Base-by-base conservation (phyloP, 352 stramenopile species). In the Phytophthora lateralis region DNA sequence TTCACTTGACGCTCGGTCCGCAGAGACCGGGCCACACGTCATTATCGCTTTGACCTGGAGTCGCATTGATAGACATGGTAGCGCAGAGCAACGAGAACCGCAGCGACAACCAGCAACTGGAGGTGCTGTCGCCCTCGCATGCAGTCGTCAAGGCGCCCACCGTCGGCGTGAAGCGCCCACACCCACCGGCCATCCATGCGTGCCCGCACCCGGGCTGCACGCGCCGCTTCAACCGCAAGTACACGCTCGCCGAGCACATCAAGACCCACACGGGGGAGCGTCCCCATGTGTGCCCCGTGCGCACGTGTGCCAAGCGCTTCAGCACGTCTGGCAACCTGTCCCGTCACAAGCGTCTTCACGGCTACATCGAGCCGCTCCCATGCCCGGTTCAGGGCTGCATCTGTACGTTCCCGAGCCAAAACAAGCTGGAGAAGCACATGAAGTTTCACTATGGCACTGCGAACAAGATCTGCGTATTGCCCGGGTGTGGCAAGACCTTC, bases 261-360 rank as follows among this genome's bases (percentile, higher is more conserved):
- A 89, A 89, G 69, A 91, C 80, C 26, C 82, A 91, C 73, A 89
- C 82, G 37, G 82, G 82, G 26, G 75, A 84, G 26, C 65, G 62
- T 2, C 75, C 75, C 10, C 65, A 84, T 34, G 54, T 69, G 10
- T 84, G 75, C 45, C 63, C 63, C 6, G 69, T 63, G 8, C 59
- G 50, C 18, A 46, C 47, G 29, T 84, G 75, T 24, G 67, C 60
- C 32, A 84, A 84, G 52, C 73, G 72, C 30, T 84, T 84, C 53
- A 84, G 66, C 43, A 84, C 75, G 0, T 76, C 75, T 10, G 75
- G 75, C 30, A 84, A 84, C 67, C 39, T 84, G 21, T 76, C 75
- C 10, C 58, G 75, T 2, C 75, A 84, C 38, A 75, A 75, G 48
- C 71, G 72, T 52, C 66, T 84, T 8, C 75, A 84, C 48, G 69